phyloP scores from a whole-genome alignment of 2,329 filamentous ascomycete species.

The Sporothrix euskadiensis region DNA sequence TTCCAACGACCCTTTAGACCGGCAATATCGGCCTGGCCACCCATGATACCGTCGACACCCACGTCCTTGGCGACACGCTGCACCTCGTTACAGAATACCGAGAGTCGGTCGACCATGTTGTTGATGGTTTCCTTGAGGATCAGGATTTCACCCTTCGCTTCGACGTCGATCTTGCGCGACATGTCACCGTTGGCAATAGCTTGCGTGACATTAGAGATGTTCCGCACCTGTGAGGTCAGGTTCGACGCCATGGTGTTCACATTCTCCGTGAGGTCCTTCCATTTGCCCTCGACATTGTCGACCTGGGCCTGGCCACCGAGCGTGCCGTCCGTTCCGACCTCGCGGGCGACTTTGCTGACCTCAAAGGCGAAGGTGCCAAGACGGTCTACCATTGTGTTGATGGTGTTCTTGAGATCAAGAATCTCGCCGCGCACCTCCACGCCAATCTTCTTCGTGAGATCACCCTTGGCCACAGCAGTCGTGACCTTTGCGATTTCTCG shows the following conservation, averaged over 20 bases:
- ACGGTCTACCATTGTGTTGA: slow-evolving; percentile 98
- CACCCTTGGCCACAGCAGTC: slow-evolving; percentile 89
- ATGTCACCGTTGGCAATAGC: slow-evolving; percentile 95
- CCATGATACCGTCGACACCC: slow-evolving; percentile 97
- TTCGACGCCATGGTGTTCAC: slow-evolving; percentile 76
- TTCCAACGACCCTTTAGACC: slow-evolving; percentile 95
- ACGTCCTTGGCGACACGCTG: slow-evolving; percentile 96
- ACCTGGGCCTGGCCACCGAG: slow-evolving; percentile 92
- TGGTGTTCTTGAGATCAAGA: slow-evolving; percentile 90
- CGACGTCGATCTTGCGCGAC: slow-evolving; percentile 92
- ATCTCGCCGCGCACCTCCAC: slow-evolving; percentile 95
- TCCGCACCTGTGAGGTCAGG: slow-evolving; percentile 74
- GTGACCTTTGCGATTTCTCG: slow-evolving; percentile 97
- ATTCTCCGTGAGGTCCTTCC: slow-evolving; percentile 93
- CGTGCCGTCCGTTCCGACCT: slow-evolving; percentile 94
- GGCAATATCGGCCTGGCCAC: slow-evolving; percentile 90
- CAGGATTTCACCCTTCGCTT: slow-evolving; percentile 91
- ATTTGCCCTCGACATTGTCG: slow-evolving; percentile 94
- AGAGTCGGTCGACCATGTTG: slow-evolving; percentile 95
- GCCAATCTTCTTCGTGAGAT: slow-evolving; percentile 93
- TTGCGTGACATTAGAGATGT: slow-evolving; percentile 91
- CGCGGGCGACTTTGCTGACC: slow-evolving; percentile 90
- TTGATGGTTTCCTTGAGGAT: slow-evolving; percentile 96
- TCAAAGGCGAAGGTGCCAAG: slow-evolving; percentile 94
- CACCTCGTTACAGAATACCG: slow-evolving; percentile 94